Evolutionary conservation across 495 filamentous ascomycete genomes (phyloP).

Genomic region (Hypoxylon fuscum): DNA sequence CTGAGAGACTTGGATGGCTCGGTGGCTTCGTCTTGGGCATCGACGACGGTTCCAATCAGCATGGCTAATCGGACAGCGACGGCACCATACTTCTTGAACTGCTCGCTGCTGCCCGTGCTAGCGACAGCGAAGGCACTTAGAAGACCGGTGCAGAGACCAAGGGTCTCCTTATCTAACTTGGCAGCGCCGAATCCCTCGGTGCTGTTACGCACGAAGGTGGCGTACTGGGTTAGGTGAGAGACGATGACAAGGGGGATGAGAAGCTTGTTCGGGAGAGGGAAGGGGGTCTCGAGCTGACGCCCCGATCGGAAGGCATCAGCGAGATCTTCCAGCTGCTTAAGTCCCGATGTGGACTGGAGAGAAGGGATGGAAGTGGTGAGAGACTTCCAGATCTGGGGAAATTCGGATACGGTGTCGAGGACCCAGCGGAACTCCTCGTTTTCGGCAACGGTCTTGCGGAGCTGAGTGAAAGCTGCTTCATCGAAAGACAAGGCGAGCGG

Average conservation of each 20-base stretch:
- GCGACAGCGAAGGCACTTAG: constrained; percentile 55
- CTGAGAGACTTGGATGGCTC: constrained; percentile 32
- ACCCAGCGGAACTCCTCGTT: constrained; percentile 44
- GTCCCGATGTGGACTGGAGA: constrained; percentile 32
- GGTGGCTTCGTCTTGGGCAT: constrained; percentile 48
- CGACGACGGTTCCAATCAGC: constrained; percentile 47
- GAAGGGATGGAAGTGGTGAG: constrained; percentile 41
- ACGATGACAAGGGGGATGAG: constrained; percentile 30
- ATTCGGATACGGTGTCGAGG: constrained; percentile 42
- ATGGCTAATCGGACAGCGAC: constrained; percentile 53
- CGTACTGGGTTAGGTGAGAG: constrained; percentile 33
- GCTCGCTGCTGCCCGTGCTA: constrained; percentile 29
- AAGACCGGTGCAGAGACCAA: constrained; percentile 60
- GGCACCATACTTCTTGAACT: constrained; percentile 51
- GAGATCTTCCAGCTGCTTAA: constrained; percentile 40
- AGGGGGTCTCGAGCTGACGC: constrained; percentile 21
- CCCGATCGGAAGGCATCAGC: constrained; percentile 38
- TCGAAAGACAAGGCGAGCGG: constrained; percentile 50
- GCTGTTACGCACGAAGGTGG: constrained; percentile 20
- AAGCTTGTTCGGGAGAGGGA: constrained; percentile 35
- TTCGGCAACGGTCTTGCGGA: constrained; percentile 44
- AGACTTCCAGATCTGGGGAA: constrained; percentile 43
- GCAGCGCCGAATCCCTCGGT: constrained; percentile 5
- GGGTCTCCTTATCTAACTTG: constrained; percentile 41
- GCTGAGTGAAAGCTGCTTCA: constrained; percentile 33